Evolutionary conservation across 495 filamentous ascomycete genomes (phyloP).

Genomic region (Monascus purpureus): DNA sequence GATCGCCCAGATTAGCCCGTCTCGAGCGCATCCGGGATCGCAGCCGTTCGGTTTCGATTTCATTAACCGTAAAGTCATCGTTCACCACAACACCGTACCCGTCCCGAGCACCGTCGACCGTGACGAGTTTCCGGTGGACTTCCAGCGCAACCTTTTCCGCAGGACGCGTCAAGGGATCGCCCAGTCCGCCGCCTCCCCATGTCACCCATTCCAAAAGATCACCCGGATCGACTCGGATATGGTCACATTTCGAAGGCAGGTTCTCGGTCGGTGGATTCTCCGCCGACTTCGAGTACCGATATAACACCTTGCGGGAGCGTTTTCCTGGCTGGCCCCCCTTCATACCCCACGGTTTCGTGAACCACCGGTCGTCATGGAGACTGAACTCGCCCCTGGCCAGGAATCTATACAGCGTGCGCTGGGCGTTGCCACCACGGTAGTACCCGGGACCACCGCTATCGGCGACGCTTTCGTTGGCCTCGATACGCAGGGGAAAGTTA

Average conservation of each 20-base stretch:
- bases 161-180: slow-evolving; percentile 33
- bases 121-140: slow-evolving; percentile 33
- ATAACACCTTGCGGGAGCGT: slow-evolving; percentile 27
- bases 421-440: slow-evolving; percentile 35
- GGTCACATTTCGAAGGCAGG: slow-evolving; percentile 33
- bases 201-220: slow-evolving; percentile 40
- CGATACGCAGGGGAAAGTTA: slow-evolving; percentile 34
- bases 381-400: slow-evolving; percentile 31
- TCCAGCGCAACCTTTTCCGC: slow-evolving; percentile 31
- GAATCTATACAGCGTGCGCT: slow-evolving; percentile 34
- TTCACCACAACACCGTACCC: slow-evolving; percentile 28
- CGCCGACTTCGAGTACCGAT: slow-evolving; percentile 20
- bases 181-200: slow-evolving; percentile 37
- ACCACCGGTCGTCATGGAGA: slow-evolving; percentile 37
- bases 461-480: slow-evolving; percentile 33
- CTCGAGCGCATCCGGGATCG: slow-evolving; percentile 12
- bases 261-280: slow-evolving; percentile 13
- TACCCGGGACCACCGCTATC: slow-evolving; percentile 34
- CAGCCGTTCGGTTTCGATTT: slow-evolving; percentile 17
- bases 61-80: slow-evolving; percentile 13
- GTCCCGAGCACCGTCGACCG: slow-evolving; percentile 23
- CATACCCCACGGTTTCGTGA: slow-evolving; percentile 38
- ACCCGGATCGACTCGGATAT: slow-evolving; percentile 29
- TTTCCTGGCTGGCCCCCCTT: slow-evolving; percentile 31
- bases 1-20: slow-evolving; percentile 4